Percentiles rank a stretch among this genome's conserved stretches.
Evolutionary conservation across 176 grass and related monocot genomes (phyloP).

Genomic region (Guadua angustifolia): DNA sequence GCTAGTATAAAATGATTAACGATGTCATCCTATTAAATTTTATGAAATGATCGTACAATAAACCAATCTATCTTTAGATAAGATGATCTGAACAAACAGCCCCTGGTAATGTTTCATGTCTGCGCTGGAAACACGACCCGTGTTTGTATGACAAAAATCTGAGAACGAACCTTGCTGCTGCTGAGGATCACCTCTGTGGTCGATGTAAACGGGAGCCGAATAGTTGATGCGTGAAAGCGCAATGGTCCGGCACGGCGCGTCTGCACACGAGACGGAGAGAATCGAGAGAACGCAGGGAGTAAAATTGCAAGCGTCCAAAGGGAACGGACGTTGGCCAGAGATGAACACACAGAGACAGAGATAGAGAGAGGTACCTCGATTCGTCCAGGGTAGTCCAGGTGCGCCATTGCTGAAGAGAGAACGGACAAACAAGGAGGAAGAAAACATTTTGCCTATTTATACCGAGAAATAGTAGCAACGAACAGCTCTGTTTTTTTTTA

Average conservation of each 20-base stretch:
- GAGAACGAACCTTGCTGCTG: not conserved
- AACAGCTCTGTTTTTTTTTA: not conserved
- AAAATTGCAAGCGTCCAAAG: not conserved
- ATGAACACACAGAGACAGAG: not conserved
- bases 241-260: not conserved
- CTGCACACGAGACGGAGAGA: not conserved
- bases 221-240: not conserved
- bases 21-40: no score
- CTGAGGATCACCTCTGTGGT: not conserved
- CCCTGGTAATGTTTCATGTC: not conserved
- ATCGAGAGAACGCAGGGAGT: not conserved
- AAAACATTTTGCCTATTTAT: constrained; percentile 28
- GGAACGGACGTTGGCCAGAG: not conserved
- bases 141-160: not conserved
- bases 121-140: no score
- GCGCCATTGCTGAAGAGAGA: constrained; percentile 13
- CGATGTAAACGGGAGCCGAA: not conserved
- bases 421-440: not conserved
- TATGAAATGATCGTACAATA: no score
- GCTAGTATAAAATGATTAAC: no score
- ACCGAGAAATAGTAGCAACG: not conserved
- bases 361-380: not conserved
- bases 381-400: not conserved
- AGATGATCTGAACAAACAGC: no score
- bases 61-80: no score